phyloP scores from a whole-genome alignment of 2,329 filamentous ascomycete genomes.

The Stagonosporopsis tanaceti region DNA sequence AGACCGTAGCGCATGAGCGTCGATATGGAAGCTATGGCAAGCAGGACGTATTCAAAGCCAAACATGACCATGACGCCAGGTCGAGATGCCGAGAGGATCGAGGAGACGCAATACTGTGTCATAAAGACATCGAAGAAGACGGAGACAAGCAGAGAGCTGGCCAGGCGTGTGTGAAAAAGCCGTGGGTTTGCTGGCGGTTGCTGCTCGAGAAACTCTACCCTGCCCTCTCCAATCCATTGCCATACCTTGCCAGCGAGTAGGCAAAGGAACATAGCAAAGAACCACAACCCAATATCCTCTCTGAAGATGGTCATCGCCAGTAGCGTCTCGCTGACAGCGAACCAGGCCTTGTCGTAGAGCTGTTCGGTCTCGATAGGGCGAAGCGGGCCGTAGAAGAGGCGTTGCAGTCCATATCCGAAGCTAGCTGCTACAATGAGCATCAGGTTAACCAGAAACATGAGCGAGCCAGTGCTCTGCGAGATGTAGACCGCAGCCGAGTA shows the following conservation, averaged over 20 bases:
- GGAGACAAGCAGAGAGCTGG: conserved; percentile 79
- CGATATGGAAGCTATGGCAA: conserved; percentile 80
- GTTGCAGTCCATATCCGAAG: conserved; percentile 86
- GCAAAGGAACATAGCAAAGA: conserved; percentile 94
- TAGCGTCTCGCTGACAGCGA: conserved; percentile 95
- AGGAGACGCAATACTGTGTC: conserved; percentile 80
- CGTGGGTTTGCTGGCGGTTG: conserved; percentile 89
- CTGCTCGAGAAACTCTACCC: conserved; percentile 93
- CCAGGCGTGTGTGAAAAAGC: conserved; percentile 85
- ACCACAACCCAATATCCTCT: conserved; percentile 93
- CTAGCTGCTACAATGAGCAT: conserved; percentile 81
- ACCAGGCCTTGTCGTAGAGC: conserved; percentile 97
- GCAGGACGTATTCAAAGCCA: conserved; percentile 92
- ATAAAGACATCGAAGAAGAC: conserved; percentile 81
- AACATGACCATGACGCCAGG: conserved; percentile 99
- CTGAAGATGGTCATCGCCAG: conserved; percentile 98
- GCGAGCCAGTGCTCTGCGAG: conserved; percentile 92
- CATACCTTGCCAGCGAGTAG: conserved; percentile 95
- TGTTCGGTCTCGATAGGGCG: conserved; percentile 96
- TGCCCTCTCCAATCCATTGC: conserved; percentile 96
- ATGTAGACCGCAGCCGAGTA: conserved; percentile 98
- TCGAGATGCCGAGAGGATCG: conserved; percentile 85
- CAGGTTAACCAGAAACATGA: conserved; percentile 94
- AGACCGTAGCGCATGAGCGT: conserved; percentile 81
- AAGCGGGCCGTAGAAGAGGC: conserved; percentile 87